A percentile compares a stretch with the other conserved stretches of the same genome.
Conservation (phyloP, 768 basidiomycete genomes). For the Trametes cinnabarina region DNA sequence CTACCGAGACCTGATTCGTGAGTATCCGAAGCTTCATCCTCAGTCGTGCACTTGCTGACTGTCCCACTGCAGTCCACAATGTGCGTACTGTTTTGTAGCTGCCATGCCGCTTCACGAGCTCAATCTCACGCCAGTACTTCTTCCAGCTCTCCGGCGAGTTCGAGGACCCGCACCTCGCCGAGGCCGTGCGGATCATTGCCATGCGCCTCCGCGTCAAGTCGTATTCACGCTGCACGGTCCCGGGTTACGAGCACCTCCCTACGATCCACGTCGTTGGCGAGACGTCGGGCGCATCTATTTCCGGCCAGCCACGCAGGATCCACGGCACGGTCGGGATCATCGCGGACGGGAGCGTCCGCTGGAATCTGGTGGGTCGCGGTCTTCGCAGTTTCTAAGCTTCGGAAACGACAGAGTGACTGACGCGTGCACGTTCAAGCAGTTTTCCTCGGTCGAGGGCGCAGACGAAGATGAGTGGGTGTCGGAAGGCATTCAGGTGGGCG, state of each 20-base stretch:
- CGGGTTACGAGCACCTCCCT: slow-evolving; percentile 38
- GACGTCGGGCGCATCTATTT: slow-evolving; percentile 40
- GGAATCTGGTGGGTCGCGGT: slow-evolving; percentile 42
- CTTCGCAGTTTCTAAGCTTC: not conserved
- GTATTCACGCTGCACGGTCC: slow-evolving; percentile 23
- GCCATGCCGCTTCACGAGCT: not conserved
- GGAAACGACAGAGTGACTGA: not conserved
- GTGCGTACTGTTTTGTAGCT: slow-evolving; percentile 24
- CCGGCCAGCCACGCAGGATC: slow-evolving; percentile 36
- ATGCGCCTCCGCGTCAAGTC: slow-evolving; percentile 40
- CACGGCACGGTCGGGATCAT: slow-evolving; percentile 47
- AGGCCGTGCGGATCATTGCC: slow-evolving; percentile 54
- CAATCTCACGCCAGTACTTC: not conserved
- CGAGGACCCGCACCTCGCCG: slow-evolving; percentile 33
- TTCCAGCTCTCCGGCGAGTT: slow-evolving; percentile 28
- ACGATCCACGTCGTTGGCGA: slow-evolving; percentile 50
- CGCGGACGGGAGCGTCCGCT: slow-evolving; percentile 48
- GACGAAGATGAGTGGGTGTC: slow-evolving; percentile 46
- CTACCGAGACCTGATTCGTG: slow-evolving; percentile 52
- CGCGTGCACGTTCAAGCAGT: slow-evolving; percentile 12
- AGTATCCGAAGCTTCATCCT: slow-evolving; percentile 22
- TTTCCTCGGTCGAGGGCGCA: slow-evolving; percentile 28
- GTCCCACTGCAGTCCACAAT: slow-evolving; percentile 36
- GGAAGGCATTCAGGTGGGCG: slow-evolving; percentile 56
- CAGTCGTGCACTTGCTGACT: not conserved